A percentile compares a stretch with the other conserved stretches of the same genome.
Conservation (phyloP, 2,329 filamentous ascomycete genomes). For the Sclerotinia borealis region DNA sequence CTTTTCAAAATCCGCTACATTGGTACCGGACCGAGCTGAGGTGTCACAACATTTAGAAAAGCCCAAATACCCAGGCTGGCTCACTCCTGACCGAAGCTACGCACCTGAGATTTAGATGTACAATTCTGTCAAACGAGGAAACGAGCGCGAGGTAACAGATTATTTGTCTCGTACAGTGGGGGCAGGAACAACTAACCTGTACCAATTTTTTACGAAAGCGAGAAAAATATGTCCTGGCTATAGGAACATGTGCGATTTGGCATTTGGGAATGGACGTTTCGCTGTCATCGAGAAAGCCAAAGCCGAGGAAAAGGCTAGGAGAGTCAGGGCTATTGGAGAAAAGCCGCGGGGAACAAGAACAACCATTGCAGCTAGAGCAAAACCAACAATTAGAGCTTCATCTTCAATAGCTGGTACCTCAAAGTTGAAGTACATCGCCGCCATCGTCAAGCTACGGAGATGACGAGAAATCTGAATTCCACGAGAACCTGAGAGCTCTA, state of each 20-base stretch:
- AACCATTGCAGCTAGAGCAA: background rate
- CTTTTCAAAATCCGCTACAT: background rate
- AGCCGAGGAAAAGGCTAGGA: slow-evolving; percentile 19
- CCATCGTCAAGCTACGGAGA: background rate
- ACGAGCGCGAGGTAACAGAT: slow-evolving; percentile 4
- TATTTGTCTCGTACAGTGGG: slow-evolving; percentile 37
- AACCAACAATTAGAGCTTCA: background rate
- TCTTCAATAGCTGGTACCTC: background rate
- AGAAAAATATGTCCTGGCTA: slow-evolving; percentile 48
- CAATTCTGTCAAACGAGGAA: slow-evolving; percentile 4
- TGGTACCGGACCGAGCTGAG: background rate
- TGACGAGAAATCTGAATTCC: background rate
- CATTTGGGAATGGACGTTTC: slow-evolving; percentile 51
- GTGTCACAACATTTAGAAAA: background rate
- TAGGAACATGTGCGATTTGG: slow-evolving; percentile 49
- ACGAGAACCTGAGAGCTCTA: background rate
- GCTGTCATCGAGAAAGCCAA: slow-evolving; percentile 48
- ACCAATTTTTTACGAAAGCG: slow-evolving; percentile 48
- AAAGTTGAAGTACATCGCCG: background rate
- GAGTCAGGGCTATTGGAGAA: slow-evolving; percentile 18
- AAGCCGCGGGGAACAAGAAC: slow-evolving; percentile 11
- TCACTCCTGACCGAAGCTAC: no score
- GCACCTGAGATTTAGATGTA: background rate
- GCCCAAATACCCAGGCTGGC: background rate
- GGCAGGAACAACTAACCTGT: slow-evolving; percentile 44